These are phyloP conservation scores for Nicotiana tabacum DNA, from an alignment of 257 asterid genomes.

Conservation along the genomic window DNA sequence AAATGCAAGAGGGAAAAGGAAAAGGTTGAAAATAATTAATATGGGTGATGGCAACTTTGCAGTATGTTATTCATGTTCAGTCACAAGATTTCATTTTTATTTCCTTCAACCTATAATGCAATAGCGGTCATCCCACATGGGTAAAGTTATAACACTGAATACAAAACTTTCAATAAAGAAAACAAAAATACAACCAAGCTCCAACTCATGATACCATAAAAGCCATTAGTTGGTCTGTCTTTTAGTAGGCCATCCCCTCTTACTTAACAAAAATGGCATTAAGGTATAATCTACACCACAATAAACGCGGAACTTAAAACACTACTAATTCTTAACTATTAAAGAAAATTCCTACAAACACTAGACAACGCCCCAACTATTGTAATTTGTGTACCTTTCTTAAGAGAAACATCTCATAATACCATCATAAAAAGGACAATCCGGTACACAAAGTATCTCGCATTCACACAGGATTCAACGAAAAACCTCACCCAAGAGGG, in stretches of 20 bases:
- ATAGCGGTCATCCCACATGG: neutral
- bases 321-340: neutral
- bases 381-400: neutral
- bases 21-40: neutral
- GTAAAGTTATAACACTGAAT: neutral
- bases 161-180: neutral
- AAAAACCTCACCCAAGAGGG: too few species aligned
- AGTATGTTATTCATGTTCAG: neutral
- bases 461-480: too few species aligned
- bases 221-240: neutral
- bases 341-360: neutral
- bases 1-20: neutral
- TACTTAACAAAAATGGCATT: neutral
- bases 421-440: too few species aligned
- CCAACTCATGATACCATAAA: slow-evolving; percentile 10
- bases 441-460: too few species aligned
- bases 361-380: neutral
- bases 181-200: slow-evolving; percentile 5
- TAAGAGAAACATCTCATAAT: neutral
- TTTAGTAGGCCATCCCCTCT: neutral
- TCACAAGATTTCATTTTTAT: neutral
- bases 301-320: neutral
- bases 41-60: neutral
- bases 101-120: neutral
- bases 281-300: neutral